phyloP scores from a whole-genome alignment of 1,284 basidiomycete genomes.

The Ustilago crameri region DNA sequence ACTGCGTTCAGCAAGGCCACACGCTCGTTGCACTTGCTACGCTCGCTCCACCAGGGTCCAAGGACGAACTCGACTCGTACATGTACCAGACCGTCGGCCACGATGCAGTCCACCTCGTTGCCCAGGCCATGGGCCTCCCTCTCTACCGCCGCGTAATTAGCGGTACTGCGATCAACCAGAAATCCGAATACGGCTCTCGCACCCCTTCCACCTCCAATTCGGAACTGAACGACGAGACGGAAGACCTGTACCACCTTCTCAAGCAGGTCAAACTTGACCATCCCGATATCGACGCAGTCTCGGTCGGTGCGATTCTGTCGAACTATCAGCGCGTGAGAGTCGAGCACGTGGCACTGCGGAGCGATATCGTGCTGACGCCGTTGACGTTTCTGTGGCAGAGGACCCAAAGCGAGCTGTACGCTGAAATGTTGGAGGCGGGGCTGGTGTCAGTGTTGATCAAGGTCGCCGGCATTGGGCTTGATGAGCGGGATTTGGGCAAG shows the following conservation, averaged over 20 bases:
- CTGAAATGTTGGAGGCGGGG: constrained; percentile 84
- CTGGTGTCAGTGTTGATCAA: constrained; percentile 91
- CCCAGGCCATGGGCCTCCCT: constrained; percentile 84
- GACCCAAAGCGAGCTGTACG: constrained; percentile 82
- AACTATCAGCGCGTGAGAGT: constrained; percentile 97
- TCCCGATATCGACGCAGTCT: constrained; percentile 86
- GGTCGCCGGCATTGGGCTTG: constrained; percentile 92
- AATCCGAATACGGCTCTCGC: constrained; percentile 81
- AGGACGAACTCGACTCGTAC: constrained; percentile 98
- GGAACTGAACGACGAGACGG: constrained; percentile 81
- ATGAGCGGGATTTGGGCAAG: constrained; percentile 80
- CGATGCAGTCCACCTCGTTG: constrained; percentile 88
- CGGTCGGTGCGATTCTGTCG: constrained; percentile 95
- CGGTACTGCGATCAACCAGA: constrained; percentile 83
- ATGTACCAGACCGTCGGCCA: constrained; percentile 98
- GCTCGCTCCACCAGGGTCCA: constrained; percentile 82
- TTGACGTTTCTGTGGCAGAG: constrained; percentile 95
- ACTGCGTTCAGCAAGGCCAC: constrained; percentile 88
- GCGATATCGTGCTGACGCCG: constrained; percentile 79
- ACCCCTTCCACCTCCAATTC: constrained; percentile 61
- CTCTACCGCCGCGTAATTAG: constrained; percentile 83
- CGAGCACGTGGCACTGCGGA: constrained; percentile 80
- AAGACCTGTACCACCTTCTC: constrained; percentile 87
- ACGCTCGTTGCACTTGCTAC: constrained; percentile 89
- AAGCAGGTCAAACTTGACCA: constrained; percentile 76